A percentile compares a stretch with the other conserved stretches of the same genome.
Evolutionary conservation across 768 basidiomycete species (phyloP).

Genomic region (Macrolepiota fuliginosa): DNA sequence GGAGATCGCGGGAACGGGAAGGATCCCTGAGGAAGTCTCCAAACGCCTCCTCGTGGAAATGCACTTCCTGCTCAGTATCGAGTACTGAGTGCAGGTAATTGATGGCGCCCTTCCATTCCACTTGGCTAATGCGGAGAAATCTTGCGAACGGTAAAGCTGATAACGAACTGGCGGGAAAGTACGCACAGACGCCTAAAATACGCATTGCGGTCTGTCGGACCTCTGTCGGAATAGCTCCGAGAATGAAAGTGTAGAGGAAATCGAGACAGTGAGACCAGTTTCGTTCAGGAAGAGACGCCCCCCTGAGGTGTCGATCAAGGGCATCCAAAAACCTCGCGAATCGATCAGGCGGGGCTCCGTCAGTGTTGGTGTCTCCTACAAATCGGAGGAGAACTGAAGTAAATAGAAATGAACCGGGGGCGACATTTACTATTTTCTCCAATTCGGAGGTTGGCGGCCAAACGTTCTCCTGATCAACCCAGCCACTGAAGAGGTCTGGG

Average conservation of each 20-base stretch:
- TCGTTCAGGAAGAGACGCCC: too few species aligned
- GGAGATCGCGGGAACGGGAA: neutral
- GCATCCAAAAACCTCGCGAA: neutral
- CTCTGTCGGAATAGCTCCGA: neutral
- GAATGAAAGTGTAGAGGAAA: neutral
- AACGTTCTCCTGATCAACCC: neutral
- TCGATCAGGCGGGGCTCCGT: neutral
- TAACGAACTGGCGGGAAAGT: neutral
- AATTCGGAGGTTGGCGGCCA: neutral
- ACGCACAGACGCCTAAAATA: neutral
- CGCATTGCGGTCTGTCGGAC: neutral
- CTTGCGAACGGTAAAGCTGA: too few species aligned
- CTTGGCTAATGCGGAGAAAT: too few species aligned
- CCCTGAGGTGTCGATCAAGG: neutral
- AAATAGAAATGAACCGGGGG: neutral
- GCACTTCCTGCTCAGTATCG: too few species aligned
- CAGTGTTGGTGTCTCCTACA: neutral
- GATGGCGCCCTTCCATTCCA: too few species aligned
- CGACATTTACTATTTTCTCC: neutral
- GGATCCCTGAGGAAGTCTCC: neutral
- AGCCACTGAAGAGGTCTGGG: neutral
- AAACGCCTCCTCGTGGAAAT: too few species aligned
- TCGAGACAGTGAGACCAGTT: neutral
- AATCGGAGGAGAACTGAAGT: neutral
- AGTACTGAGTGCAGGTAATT: too few species aligned